Evolutionary conservation across 305 asterid genomes (phyloP), one percentile per base, ranked within the genome.

Genomic region (Nicotiana rustica): DNA sequence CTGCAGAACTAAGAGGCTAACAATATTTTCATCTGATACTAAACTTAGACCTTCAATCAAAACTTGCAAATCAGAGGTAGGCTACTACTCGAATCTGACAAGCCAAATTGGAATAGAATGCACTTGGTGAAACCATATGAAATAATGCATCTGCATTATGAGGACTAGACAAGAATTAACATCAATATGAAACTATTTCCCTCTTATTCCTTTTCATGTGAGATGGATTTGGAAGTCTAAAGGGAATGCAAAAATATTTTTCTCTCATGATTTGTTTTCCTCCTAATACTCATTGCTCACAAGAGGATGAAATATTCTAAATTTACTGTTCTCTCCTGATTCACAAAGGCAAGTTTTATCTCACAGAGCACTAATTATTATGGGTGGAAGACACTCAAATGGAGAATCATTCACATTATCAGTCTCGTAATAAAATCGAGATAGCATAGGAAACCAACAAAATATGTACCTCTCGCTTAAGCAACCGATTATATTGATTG

Each of bases 391-490:
- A 69, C 5, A n/a, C 56, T 41, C 57, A 36, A 38, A 71, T 29
- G 80, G 80, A 75, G 65, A 75, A 52, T 71, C 13, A 44, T 75
- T 25, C 64, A 7, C 38, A 7, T 14, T 29, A 52, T 52, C 47
- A 29, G 65, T 75, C 47, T 4, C 64, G 14, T 15, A 75, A 62
- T 19, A 29, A 68, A 31, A 12, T 14, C 13, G 78, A 67, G 36
- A 52, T 52, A 15, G 65, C 17, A 75, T 9, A 4, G 38, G 15
- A 57, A 9, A 66, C 7, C 15, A 61, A 71, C 12, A 71, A 67
- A 84, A 83, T 67, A 55, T 29, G n/a, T 75, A 96, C 99, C 98
- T 96, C 93, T 75, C 98, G 97, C 89, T 94, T 94, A 77, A 94
- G 89, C 82, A 89, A 87, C 82, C 98, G 88, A 75, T 94, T 94